A percentile compares a stretch with the other conserved stretches of the same genome.
These are phyloP conservation scores for Neurospora sp. DNA, from an alignment of 495 filamentous ascomycete species.

Conservation along the genomic window DNA sequence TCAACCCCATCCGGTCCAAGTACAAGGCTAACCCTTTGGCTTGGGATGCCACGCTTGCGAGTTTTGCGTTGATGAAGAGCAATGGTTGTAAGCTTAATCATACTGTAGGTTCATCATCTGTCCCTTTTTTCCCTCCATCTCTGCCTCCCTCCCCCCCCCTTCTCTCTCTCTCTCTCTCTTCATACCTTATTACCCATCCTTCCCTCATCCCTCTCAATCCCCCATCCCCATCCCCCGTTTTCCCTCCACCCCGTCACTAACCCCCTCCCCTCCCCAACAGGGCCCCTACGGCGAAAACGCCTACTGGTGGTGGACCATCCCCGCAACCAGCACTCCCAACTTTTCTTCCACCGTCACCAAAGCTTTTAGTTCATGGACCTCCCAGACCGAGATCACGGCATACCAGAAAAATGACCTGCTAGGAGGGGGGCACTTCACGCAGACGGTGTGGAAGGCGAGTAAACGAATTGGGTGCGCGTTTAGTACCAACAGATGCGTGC, in stretches of 20 bases:
- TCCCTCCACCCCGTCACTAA: not conserved
- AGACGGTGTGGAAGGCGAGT: slow-evolving; percentile 17
- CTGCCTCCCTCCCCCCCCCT: no score
- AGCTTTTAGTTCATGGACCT: slow-evolving; percentile 9
- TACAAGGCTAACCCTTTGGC: slow-evolving; percentile 1
- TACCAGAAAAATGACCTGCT: slow-evolving; percentile 5
- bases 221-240: no score
- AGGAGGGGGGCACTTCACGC: slow-evolving; percentile 13
- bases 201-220: no score
- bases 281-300: slow-evolving; percentile 17
- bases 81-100: slow-evolving; percentile 15
- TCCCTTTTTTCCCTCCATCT: no score
- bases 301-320: slow-evolving; percentile 9
- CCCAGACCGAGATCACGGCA: slow-evolving; percentile 6
- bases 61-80: slow-evolving; percentile 5
- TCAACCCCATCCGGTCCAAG: slow-evolving; percentile 8
- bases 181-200: not conserved
- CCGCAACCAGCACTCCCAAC: slow-evolving; percentile 1
- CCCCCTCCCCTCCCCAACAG: not conserved
- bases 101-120: not conserved
- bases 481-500: slow-evolving; percentile 9
- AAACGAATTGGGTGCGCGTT: slow-evolving; percentile 14
- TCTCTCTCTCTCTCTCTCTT: no score
- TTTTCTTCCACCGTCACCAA: not conserved
- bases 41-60: slow-evolving; percentile 11